Evolutionary conservation across 1,139 yeast species (phyloP).

Genomic region (Hanseniaspora sp.): DNA sequence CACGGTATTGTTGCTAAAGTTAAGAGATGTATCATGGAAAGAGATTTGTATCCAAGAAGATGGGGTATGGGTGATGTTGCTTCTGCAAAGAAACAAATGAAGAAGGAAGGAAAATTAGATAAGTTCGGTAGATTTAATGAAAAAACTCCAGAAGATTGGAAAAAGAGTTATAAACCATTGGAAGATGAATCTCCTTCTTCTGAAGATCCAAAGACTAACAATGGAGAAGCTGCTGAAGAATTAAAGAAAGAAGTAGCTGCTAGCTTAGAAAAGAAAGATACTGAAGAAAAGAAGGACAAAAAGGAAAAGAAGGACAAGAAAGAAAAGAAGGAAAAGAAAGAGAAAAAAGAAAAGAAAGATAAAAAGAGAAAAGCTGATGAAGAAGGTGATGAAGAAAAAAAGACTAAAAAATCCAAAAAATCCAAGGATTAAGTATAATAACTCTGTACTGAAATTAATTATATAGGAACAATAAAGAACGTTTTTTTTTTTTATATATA

Average conservation of each 20-base stretch:
- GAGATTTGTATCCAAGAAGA: conserved; percentile 98
- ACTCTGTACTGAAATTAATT: neutral
- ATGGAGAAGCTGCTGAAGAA: conserved; percentile 30
- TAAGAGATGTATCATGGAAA: conserved; percentile 98
- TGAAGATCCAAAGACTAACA: conserved; percentile 33
- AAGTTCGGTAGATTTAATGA: conserved; percentile 89
- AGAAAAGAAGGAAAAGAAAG: conserved; percentile 55
- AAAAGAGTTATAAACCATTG: conserved; percentile 70
- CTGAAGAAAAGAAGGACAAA: conserved; percentile 40
- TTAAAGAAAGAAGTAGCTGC: conserved; percentile 18
- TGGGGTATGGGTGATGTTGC: conserved; percentile 99
- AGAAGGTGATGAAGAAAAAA: conserved; percentile 43
- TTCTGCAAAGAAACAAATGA: conserved; percentile 94
- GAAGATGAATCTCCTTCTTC: conserved; percentile 34
- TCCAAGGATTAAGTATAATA: conserved; percentile 14
- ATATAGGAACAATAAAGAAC: neutral
- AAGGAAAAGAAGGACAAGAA: conserved; percentile 49
- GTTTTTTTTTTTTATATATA: neutral
- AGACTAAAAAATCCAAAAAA: conserved; percentile 47
- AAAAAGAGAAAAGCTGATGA: conserved; percentile 55
- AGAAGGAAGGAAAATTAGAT: conserved; percentile 94
- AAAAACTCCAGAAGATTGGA: conserved; percentile 89
- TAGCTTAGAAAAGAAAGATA: conserved; percentile 28
- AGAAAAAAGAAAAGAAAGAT: conserved; percentile 51
- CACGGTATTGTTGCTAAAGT: conserved; percentile 98